A percentile compares a stretch with the other conserved stretches of the same genome.
Evolutionary conservation across 1,284 basidiomycete genomes (phyloP).

Genomic region (Tausonia pullulans): DNA sequence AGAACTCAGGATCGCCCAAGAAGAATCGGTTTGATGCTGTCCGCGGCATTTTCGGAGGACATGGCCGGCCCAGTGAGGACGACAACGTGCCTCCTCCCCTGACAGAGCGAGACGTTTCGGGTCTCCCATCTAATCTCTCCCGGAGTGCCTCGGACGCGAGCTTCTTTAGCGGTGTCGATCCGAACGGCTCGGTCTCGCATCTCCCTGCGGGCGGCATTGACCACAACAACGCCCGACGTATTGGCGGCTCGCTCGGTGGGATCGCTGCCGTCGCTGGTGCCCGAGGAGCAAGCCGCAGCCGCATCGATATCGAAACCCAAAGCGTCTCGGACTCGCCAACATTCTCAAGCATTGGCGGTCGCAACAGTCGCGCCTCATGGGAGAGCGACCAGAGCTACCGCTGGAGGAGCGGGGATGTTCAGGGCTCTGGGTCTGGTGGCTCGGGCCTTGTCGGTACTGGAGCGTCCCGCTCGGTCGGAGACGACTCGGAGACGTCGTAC

Average conservation of each 20-base stretch:
- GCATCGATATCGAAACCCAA: background rate
- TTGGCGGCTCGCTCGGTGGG: background rate
- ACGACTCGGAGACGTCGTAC: too few relatives aligned
- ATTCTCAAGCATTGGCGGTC: slow-evolving; percentile 5
- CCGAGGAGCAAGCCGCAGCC: background rate
- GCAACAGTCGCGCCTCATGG: background rate
- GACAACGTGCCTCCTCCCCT: background rate
- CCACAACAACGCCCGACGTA: background rate
- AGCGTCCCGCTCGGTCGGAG: too few relatives aligned
- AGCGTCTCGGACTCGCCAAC: background rate
- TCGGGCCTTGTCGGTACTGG: background rate
- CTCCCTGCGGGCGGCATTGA: background rate
- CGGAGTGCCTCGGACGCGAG: background rate
- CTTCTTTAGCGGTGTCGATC: slow-evolving; percentile 3
- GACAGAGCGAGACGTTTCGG: background rate
- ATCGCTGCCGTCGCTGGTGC: background rate
- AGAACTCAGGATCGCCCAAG: background rate
- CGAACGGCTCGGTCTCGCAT: background rate
- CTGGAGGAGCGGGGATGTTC: background rate
- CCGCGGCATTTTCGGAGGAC: slow-evolving; percentile 4
- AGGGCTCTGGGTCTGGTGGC: background rate
- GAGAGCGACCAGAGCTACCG: slow-evolving; percentile 5
- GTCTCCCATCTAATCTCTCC: background rate
- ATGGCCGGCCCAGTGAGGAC: background rate
- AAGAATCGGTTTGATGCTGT: slow-evolving; percentile 5